phyloP scores from a whole-genome alignment of 164 flowering plant genomes.

The Macadamia integrifolia region DNA sequence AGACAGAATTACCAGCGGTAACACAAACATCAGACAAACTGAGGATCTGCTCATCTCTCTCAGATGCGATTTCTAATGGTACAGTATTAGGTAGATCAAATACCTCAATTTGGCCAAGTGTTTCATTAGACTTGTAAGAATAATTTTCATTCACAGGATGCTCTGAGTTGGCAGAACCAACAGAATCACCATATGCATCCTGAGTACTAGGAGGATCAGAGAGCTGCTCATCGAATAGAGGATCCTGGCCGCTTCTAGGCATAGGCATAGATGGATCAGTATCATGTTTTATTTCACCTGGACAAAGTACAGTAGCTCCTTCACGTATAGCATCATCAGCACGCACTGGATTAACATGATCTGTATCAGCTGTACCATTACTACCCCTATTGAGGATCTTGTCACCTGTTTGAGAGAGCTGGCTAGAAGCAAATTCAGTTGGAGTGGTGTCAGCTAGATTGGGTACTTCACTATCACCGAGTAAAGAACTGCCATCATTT shows the following conservation, averaged over 20 bases:
- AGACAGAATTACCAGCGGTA: not conserved
- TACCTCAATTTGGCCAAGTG: not conserved
- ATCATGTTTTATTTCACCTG: not conserved
- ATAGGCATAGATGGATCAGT: not conserved
- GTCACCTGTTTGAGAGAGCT: not conserved
- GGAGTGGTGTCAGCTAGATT: not conserved
- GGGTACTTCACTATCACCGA: not conserved
- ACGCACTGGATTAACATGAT: not conserved
- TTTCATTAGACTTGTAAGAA: not conserved
- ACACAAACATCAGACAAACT: not conserved
- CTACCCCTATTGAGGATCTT: not conserved
- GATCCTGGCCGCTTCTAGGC: not conserved
- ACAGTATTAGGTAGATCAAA: not conserved
- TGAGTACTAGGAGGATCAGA: not conserved
- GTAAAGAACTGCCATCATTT: not conserved
- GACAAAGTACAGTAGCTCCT: not conserved
- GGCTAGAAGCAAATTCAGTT: not conserved
- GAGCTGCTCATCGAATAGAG: not conserved
- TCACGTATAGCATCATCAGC: not conserved
- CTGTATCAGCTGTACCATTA: not conserved
- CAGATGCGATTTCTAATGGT: not conserved
- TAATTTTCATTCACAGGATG: not conserved
- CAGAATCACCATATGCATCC: conserved; percentile 4
- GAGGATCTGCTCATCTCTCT: not conserved
- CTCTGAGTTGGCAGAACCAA: not conserved